Base-by-base conservation (phyloP, 2,329 filamentous ascomycete genomes). In the Metarhizium sp. region DNA sequence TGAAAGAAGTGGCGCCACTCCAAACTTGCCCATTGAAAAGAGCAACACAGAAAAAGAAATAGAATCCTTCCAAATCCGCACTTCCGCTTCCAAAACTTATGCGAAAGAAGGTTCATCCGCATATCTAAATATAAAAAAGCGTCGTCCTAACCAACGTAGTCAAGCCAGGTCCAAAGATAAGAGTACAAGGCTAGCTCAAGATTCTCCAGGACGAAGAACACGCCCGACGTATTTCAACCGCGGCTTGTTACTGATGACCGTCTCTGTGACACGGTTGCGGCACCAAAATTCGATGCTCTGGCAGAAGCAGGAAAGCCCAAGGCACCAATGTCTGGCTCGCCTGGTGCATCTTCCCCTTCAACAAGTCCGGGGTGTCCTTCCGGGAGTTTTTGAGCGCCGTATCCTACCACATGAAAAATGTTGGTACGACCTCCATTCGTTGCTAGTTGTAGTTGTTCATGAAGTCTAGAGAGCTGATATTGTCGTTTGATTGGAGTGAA, bases 351-450 rank as follows among this genome's bases (percentile, higher is more conserved):
- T 57, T 82, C 80, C 20, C 71, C 68, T 32, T 80, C 76, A 7
- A 73, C 58, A 10, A 73, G 60, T 11, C 72, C 75, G 0, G 73
- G 73, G 60, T 81, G 78, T 4, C 72, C 74, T 0, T 79, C 75
- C 0, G 77, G 72, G 29, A 82, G 69, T 59, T 71, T 78, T 66
- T 84, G 81, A 14, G 77, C 74, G 2, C 81, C 81, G 57, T 72
- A 78, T 11, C 81, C 81, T 6, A 73, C 71, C 2, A 85, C 80
- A 59, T 76, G 80, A 66, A 86, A 86, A 29, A 86, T 86, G 59
- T 86, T 86, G 57, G 80, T 77, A 20, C 80, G 78, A 8, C 83
- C 83, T 45, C 81, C 81, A 59, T 85, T 87, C 0, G 84, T 85
- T 5, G 84, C 84, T 61, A 81, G 81, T 59, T 84, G 78, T 5